A percentile compares a stretch with the other conserved stretches of the same genome.
Conservation (phyloP, 2,329 filamentous ascomycete species). For the Decorospora gaudefroyi region DNA sequence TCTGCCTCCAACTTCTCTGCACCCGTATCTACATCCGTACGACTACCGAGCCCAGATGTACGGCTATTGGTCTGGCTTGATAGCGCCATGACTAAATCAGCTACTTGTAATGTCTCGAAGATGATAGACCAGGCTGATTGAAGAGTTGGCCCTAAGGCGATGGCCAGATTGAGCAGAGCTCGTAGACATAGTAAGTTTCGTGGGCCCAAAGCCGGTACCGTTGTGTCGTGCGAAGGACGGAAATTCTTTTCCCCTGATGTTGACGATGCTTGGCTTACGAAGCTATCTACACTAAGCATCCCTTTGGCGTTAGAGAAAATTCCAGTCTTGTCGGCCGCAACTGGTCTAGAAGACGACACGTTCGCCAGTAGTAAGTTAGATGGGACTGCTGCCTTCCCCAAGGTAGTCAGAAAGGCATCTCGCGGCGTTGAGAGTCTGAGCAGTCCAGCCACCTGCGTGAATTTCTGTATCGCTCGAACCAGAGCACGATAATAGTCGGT, state of each 20-base stretch:
- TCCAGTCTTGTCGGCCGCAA: conserved; percentile 58
- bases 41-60: conserved; percentile 20
- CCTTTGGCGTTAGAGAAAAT: conserved; percentile 73
- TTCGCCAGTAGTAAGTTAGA: conserved; percentile 64
- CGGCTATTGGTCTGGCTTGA: conserved; percentile 36
- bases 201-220: conserved; percentile 68
- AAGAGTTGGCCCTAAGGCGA: conserved; percentile 87
- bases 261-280: conserved; percentile 63
- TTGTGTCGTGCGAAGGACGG: conserved; percentile 59
- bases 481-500: conserved; percentile 91
- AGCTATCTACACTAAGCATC: conserved; percentile 72
- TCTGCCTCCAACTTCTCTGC: conserved; percentile 67
- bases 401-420: conserved; percentile 91
- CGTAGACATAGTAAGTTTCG: conserved; percentile 88
- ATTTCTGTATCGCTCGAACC: conserved; percentile 90
- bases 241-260: conserved; percentile 61
- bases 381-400: conserved; percentile 91
- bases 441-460: conserved; percentile 91
- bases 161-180: conserved; percentile 91
- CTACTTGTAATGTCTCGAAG: conserved; percentile 88
- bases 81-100: conserved; percentile 76
- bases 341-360: conserved; percentile 42
- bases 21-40: conserved; percentile 30
- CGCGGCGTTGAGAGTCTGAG: conserved; percentile 81
- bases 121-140: conserved; percentile 87